Conservation (phyloP, 176 grass and related monocot genomes). For the Eremochloa ophiuroides region DNA sequence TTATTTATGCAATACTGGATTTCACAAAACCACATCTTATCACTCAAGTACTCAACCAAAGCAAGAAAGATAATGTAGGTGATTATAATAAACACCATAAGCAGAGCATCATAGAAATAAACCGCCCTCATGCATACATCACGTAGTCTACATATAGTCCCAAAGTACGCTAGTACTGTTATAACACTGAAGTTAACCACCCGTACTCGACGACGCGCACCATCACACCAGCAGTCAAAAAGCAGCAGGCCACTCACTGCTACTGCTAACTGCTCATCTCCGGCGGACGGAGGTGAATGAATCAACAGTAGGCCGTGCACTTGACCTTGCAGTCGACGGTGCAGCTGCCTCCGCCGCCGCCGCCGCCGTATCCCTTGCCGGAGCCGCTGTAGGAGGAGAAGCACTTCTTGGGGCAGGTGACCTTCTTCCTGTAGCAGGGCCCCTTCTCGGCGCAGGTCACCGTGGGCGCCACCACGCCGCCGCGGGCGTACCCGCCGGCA, state of each 20-base stretch:
- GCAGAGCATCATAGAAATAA: too few relatives aligned
- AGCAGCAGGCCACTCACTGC: neutral
- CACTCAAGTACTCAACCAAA: too few relatives aligned
- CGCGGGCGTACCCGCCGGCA: conserved; percentile 49
- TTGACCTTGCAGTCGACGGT: conserved; percentile 94
- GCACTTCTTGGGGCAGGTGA: conserved; percentile 93
- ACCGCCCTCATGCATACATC: too few relatives aligned
- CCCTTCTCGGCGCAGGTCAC: conserved; percentile 77
- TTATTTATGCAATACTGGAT: too few relatives aligned
- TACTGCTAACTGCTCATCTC: neutral
- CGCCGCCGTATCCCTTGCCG: conserved; percentile 68
- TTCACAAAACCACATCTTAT: too few relatives aligned
- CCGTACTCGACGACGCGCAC: neutral
- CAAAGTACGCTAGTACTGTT: neutral
- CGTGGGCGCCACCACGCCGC: conserved; percentile 59
- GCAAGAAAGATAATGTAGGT: too few relatives aligned
- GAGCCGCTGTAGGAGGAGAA: conserved; percentile 75
- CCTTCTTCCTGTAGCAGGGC: conserved; percentile 58
- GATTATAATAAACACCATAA: too few relatives aligned
- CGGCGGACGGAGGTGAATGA: too few relatives aligned
- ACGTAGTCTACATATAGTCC: too few relatives aligned
- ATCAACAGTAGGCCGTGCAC: conserved; percentile 71
- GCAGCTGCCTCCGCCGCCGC: conserved; percentile 79
- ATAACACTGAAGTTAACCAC: neutral
- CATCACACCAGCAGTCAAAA: neutral